These are phyloP conservation scores for Lecanosticta acicola DNA, from an alignment of 2,329 filamentous ascomycete genomes.

Conservation along the genomic window DNA sequence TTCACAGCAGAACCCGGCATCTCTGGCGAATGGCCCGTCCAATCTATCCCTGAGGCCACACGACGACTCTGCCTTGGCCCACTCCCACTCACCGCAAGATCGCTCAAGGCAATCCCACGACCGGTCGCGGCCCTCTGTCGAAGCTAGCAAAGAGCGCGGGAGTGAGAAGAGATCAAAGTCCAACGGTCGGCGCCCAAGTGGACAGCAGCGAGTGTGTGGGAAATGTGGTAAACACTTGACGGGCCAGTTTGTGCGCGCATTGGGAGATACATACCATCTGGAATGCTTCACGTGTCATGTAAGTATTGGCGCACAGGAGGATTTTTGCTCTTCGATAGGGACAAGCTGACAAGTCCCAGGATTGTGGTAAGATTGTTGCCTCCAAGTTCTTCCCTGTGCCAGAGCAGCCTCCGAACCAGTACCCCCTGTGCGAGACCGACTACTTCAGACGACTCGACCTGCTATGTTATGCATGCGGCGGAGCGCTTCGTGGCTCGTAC, in stretches of 20 bases:
- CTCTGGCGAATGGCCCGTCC: constrained; percentile 16
- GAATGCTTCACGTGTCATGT: constrained; percentile 98
- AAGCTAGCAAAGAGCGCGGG: constrained; percentile 15
- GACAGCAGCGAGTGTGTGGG: constrained; percentile 52
- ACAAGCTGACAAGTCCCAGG: constrained; percentile 51
- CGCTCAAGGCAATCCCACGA: constrained; percentile 3
- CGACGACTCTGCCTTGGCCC: constrained; percentile 8
- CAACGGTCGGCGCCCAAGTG: constrained; percentile 26
- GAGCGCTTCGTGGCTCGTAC: constrained; percentile 89
- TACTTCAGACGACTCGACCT: constrained; percentile 91
- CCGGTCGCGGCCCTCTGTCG: constrained; percentile 8
- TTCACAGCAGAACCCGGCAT: constrained; percentile 9
- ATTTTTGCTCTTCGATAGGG: neutral
- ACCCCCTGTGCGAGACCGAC: constrained; percentile 94
- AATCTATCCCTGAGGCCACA: constrained; percentile 14
- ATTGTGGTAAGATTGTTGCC: constrained; percentile 93
- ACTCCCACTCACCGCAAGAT: constrained; percentile 13
- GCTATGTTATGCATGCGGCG: constrained; percentile 85
- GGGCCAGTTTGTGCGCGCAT: constrained; percentile 89
- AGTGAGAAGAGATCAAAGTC: constrained; percentile 25
- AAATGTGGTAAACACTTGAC: constrained; percentile 85
- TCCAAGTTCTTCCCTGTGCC: constrained; percentile 99
- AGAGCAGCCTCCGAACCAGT: constrained; percentile 81
- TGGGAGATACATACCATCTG: constrained; percentile 90
- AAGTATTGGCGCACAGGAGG: constrained; percentile 38